Percentiles rank a stretch among this genome's conserved stretches.
These are phyloP conservation scores for Raddia distichophylla DNA, from an alignment of 176 grass and related monocot genomes.

Conservation along the genomic window DNA sequence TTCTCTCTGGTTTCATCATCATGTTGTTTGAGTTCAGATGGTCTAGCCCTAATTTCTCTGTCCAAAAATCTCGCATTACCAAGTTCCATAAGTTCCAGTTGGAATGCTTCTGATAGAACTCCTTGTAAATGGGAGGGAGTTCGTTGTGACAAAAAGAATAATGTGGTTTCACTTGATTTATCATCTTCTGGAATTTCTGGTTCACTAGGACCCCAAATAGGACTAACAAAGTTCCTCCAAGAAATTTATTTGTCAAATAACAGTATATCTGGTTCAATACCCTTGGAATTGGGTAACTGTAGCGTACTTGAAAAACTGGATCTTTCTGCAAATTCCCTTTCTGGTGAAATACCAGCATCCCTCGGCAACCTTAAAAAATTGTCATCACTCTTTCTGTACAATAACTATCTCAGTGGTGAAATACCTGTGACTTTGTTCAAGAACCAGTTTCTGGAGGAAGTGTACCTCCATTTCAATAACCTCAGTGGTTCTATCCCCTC, in stretches of 20 bases:
- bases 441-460: conserved; percentile 28
- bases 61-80: conserved; percentile 55
- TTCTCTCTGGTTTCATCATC: conserved; percentile 35
- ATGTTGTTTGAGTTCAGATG: conserved; percentile 61
- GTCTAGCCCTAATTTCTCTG: conserved; percentile 55
- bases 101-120: conserved; percentile 55
- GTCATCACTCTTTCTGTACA: conserved; percentile 35
- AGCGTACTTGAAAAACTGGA: conserved; percentile 49
- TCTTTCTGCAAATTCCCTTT: conserved; percentile 54
- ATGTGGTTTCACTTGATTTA: conserved; percentile 50
- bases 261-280: conserved; percentile 55
- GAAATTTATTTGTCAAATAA: conserved; percentile 36
- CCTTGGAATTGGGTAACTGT: conserved; percentile 58
- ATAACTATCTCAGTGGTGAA: conserved; percentile 48
- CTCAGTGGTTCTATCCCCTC: conserved; percentile 53
- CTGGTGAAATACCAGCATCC: conserved; percentile 59
- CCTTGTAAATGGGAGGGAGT: conserved; percentile 67
- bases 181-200: conserved; percentile 46
- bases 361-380: conserved; percentile 54
- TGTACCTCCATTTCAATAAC: conserved; percentile 60
- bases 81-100: conserved; percentile 38
- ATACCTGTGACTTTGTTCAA: conserved; percentile 57
- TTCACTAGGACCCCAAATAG: conserved; percentile 59
- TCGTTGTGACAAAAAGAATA: conserved; percentile 38
- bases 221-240: conserved; percentile 39